phyloP scores from a whole-genome alignment of 345 rosid species.

The Rhodamnia rubescens region DNA sequence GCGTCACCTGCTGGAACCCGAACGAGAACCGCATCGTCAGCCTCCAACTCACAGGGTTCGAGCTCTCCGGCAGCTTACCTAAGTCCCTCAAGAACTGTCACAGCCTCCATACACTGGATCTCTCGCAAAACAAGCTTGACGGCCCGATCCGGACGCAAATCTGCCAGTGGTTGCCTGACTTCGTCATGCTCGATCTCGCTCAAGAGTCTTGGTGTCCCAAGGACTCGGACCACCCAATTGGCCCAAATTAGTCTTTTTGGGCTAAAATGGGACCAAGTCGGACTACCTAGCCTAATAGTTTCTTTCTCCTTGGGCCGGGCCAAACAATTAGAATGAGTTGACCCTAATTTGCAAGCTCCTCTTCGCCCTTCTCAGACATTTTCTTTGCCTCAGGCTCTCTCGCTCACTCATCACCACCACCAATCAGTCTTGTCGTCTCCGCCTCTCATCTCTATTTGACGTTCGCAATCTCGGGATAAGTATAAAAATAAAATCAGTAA shows the following conservation, averaged over 20 bases:
- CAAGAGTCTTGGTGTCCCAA: no score
- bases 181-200: constrained; percentile 37
- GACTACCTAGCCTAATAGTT: neutral
- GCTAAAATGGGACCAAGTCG: no score
- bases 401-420: rapidly evolving
- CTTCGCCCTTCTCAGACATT: neutral
- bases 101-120: constrained; percentile 36
- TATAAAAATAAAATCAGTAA: no score
- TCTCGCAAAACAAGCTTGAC: constrained; percentile 32
- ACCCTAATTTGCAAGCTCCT: neutral
- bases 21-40: constrained; percentile 40
- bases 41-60: constrained; percentile 21
- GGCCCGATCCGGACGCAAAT: constrained; percentile 43
- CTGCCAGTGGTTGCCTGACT: neutral
- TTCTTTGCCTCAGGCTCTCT: neutral
- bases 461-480: neutral
- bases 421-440: neutral
- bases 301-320: neutral
- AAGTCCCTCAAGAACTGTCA: constrained; percentile 39
- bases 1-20: constrained; percentile 52
- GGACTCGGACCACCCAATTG: no score
- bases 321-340: neutral
- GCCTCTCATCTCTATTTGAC: neutral
- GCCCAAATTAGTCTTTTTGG: no score
- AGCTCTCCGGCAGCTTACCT: constrained; percentile 38